These are phyloP conservation scores for Exophiala lecanii-corni DNA, from an alignment of 2,329 filamentous ascomycete species.

Conservation along the genomic window DNA sequence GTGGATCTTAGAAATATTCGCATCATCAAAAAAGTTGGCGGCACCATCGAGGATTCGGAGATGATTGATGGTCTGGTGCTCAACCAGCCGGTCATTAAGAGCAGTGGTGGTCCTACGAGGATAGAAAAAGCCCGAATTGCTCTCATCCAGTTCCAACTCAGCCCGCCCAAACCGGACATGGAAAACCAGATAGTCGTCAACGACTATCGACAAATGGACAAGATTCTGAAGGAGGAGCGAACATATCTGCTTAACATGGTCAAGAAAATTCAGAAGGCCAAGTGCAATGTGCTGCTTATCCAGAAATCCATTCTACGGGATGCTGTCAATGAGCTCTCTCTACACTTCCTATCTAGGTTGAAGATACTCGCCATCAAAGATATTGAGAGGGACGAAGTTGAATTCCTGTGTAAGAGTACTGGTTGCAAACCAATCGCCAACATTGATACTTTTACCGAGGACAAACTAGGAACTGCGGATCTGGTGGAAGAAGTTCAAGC, in stretches of 20 bases:
- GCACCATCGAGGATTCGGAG: constrained; percentile 97
- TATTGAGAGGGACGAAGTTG: constrained; percentile 96
- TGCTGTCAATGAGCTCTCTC: constrained; percentile 92
- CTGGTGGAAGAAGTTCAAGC: constrained; percentile 87
- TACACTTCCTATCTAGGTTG: constrained; percentile 96
- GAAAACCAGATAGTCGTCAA: constrained; percentile 99
- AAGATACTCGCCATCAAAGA: constrained; percentile 96
- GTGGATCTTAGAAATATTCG: constrained; percentile 95
- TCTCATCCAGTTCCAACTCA: constrained; percentile 97
- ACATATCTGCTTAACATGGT: constrained; percentile 97
- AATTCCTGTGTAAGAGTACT: constrained; percentile 98
- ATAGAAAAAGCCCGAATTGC: constrained; percentile 98
- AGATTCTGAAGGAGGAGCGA: constrained; percentile 98
- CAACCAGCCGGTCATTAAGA: constrained; percentile 90
- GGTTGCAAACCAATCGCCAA: constrained; percentile 99
- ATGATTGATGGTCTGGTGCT: constrained; percentile 92
- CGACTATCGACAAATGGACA: constrained; percentile 99
- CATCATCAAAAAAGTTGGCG: constrained; percentile 95
- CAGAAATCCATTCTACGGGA: constrained; percentile 98
- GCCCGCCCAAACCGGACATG: constrained; percentile 98
- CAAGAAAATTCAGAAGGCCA: constrained; percentile 99
- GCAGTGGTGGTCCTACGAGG: constrained; percentile 78
- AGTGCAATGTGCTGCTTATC: constrained; percentile 97
- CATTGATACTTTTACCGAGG: constrained; percentile 96
- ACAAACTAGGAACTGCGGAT: constrained; percentile 92